Percentiles rank a stretch among this genome's conserved stretches.
phyloP scores from a whole-genome alignment of 129 eudicot species.

The Heracleum sosnowskyi region DNA sequence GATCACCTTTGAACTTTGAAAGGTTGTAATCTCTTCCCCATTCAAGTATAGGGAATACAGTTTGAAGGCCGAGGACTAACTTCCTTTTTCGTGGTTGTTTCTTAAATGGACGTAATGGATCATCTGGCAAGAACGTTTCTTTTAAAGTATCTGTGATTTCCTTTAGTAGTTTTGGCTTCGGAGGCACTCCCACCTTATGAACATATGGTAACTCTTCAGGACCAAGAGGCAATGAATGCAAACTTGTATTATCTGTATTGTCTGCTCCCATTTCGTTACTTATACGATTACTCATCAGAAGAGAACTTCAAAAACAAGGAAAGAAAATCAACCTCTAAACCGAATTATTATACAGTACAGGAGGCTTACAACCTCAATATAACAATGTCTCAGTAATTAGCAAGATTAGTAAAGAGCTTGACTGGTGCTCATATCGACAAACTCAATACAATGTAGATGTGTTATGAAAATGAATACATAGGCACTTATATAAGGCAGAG shows the following conservation, averaged over 20 bases:
- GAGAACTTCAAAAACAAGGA: constrained; percentile 20
- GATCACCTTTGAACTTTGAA: constrained; percentile 58
- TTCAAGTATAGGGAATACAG: constrained; percentile 60
- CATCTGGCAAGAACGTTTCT: constrained; percentile 79
- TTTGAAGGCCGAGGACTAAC: constrained; percentile 47
- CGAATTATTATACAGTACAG: neutral
- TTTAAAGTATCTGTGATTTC: constrained; percentile 44
- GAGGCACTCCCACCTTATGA: constrained; percentile 70
- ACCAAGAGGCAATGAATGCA: constrained; percentile 15
- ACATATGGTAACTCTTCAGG: constrained; percentile 36
- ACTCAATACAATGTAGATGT: neutral
- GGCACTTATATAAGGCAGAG: neutral
- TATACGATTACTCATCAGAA: constrained; percentile 37
- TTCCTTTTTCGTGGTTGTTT: constrained; percentile 43
- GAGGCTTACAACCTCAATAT: neutral
- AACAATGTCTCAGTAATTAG: neutral
- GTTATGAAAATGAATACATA: neutral
- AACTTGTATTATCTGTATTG: constrained; percentile 8
- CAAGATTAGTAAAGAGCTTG: neutral
- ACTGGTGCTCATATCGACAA: neutral
- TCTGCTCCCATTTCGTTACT: constrained; percentile 16
- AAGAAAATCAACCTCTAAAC: neutral
- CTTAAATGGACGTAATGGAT: constrained; percentile 63
- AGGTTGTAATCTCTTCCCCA: constrained; percentile 57
- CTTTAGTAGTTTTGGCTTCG: constrained; percentile 48